Evolutionary conservation across 768 basidiomycete genomes (phyloP), one percentile per base, ranked within the genome.

Genomic region (Lenzites betulinus): DNA sequence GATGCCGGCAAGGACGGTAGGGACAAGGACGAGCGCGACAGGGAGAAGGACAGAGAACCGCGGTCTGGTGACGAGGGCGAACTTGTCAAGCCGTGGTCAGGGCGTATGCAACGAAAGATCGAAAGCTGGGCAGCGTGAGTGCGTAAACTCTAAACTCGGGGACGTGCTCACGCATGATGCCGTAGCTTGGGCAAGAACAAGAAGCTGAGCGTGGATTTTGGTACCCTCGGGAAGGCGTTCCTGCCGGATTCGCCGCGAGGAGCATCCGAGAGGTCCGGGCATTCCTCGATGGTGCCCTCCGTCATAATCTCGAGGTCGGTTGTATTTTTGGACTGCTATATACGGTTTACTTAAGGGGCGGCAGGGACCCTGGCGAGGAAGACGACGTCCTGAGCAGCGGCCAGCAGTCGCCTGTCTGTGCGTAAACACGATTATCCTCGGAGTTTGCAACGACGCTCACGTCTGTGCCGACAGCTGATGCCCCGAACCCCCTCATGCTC

Each of bases 381-480:
- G 88, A 88, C 15, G 86, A 88, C 15, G 73, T 87, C n/a, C 72
- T 88, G 51, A 92, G 90, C 70, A 92, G 90, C 67, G 89, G 89
- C 0, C 90, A 90, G 67, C 83, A 80, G 1, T 93, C 90, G 25
- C 89, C 90, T 7, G 75, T 82, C 62, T 85, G 89, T 87, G 70
- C 67, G 81, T 68, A 28, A 23, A 22, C 35, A 39, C 25, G 28
- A 41, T 42, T 15, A n/a, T 25, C 36, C 15, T 38, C 18, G 23
- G 13, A 20, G 39, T 12, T 6, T 25, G 13, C 6, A 18, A 23
- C 13, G 35, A 33, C 22, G 15, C 56, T 59, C 26, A 33, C 28
- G 1, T 7, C n/a, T 8, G 38, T 11, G 28, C 48, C 12, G 12
- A 33, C 52, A 69, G 67, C 64, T 54, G 67, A 66, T 50, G 54